A percentile compares a stretch with the other conserved stretches of the same genome.
Conservation (phyloP, 2,329 filamentous ascomycete genomes). For the Diaporthe citriasiana region DNA sequence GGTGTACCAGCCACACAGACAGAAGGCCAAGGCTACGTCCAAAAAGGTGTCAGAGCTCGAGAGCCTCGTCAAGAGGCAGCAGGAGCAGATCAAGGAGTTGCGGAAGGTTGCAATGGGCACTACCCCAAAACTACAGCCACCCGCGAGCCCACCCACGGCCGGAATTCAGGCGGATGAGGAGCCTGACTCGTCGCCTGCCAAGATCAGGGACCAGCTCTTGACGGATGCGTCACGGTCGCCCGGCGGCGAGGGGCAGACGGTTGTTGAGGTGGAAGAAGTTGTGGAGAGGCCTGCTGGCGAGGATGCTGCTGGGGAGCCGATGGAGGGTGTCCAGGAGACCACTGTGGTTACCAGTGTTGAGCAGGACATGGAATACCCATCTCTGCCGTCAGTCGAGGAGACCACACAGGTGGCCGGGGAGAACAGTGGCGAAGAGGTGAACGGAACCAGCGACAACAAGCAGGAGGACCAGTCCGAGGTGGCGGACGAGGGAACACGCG, state of each 20-base stretch:
- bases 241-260: background rate
- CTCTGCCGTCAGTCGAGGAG: conserved; percentile 36
- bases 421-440: background rate
- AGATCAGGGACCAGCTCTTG: conserved; percentile 37
- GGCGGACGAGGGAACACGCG: background rate
- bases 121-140: conserved; percentile 20
- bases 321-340: conserved; percentile 34
- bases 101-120: conserved; percentile 18
- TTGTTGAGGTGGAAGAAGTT: conserved; percentile 17
- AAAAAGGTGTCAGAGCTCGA: conserved; percentile 36
- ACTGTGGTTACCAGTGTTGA: conserved; percentile 26
- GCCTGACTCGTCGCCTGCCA: conserved; percentile 37
- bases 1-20: conserved; percentile 36
- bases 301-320: conserved; percentile 10
- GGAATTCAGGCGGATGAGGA: background rate
- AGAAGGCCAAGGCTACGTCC: background rate
- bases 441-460: background rate
- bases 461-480: background rate
- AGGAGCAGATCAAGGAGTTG: conserved; percentile 34
- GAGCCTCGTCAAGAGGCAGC: conserved; percentile 37
- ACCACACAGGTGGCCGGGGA: background rate
- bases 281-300: conserved; percentile 17
- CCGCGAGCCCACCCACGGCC: conserved; percentile 4
- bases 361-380: conserved; percentile 32
- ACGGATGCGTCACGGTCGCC: conserved; percentile 9